These are phyloP conservation scores for Cyamopsis tetragonoloba DNA, from an alignment of 306 rosid genomes.

Conservation along the genomic window DNA sequence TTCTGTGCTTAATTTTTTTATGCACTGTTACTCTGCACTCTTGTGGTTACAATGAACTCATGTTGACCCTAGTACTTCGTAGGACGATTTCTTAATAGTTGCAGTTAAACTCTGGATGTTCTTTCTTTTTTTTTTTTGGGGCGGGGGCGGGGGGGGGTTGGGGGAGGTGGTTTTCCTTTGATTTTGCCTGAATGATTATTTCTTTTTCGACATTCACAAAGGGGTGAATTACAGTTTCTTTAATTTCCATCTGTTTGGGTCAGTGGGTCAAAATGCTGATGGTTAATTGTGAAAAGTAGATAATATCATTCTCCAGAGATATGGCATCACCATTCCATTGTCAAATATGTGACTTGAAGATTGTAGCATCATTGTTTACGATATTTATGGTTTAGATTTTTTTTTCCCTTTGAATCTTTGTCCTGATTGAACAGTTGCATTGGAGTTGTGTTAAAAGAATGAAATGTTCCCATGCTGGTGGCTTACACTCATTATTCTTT, in stretches of 20 bases:
- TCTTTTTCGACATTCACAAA: background rate
- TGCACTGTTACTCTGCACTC: background rate
- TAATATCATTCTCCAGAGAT: constrained; percentile 10
- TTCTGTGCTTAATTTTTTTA: background rate
- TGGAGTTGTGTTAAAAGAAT: background rate
- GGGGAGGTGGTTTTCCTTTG: constrained; percentile 9
- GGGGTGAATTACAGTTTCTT: background rate
- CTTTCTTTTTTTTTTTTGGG: background rate
- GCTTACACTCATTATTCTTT: background rate
- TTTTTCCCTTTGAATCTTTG: background rate
- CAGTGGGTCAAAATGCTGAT: background rate
- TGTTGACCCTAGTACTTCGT: background rate
- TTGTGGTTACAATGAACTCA: background rate
- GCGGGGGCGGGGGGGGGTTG: background rate
- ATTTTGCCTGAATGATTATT: background rate
- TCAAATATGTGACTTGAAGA: constrained; percentile 9
- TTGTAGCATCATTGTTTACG: constrained; percentile 12
- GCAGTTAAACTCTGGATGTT: background rate
- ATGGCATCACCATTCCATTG: constrained; percentile 1
- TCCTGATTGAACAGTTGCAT: background rate
- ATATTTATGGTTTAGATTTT: background rate
- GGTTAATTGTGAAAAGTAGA: no score
- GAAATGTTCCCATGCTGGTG: background rate
- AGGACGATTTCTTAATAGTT: background rate
- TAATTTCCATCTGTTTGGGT: constrained; percentile 1